These are phyloP conservation scores for Scopulariopsis brevicaulis DNA, from an alignment of 2,329 filamentous ascomycete species.

Conservation along the genomic window DNA sequence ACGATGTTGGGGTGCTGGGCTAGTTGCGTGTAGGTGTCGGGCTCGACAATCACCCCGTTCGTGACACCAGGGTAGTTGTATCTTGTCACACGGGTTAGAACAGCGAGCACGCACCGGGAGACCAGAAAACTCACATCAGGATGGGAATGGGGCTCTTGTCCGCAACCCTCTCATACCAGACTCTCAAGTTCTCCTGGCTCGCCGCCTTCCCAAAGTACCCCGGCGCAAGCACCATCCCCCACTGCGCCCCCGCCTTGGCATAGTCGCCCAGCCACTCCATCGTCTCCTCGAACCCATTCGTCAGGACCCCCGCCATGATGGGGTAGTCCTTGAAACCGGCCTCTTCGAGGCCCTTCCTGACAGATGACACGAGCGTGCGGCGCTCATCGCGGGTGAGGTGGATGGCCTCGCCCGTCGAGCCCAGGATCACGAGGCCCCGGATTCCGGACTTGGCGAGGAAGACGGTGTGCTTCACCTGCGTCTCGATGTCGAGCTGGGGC, in stretches of 20 bases:
- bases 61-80: constrained; percentile 59
- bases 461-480: constrained; percentile 45
- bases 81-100: constrained; percentile 16
- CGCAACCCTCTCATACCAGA: constrained; percentile 48
- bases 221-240: constrained; percentile 46
- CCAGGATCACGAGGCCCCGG: constrained; percentile 49
- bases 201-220: constrained; percentile 47
- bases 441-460: constrained; percentile 50
- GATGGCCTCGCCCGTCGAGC: constrained; percentile 53
- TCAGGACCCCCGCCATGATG: constrained; percentile 49
- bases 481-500: constrained; percentile 42
- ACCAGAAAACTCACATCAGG: constrained; percentile 35
- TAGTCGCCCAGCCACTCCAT: constrained; percentile 44
- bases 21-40: constrained; percentile 45
- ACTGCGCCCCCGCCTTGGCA: constrained; percentile 46
- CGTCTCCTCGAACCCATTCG: constrained; percentile 51
- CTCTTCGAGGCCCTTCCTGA: constrained; percentile 41
- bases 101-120: background rate
- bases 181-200: constrained; percentile 41
- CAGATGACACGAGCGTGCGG: constrained; percentile 36
- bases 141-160: constrained; percentile 45
- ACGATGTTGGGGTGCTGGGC: constrained; percentile 55
- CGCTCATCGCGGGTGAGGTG: constrained; percentile 50
- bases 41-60: constrained; percentile 49
- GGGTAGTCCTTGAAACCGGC: constrained; percentile 47